These are phyloP conservation scores for Euphorbia pulcherrima DNA, from an alignment of 345 rosid genomes.

Conservation along the genomic window DNA sequence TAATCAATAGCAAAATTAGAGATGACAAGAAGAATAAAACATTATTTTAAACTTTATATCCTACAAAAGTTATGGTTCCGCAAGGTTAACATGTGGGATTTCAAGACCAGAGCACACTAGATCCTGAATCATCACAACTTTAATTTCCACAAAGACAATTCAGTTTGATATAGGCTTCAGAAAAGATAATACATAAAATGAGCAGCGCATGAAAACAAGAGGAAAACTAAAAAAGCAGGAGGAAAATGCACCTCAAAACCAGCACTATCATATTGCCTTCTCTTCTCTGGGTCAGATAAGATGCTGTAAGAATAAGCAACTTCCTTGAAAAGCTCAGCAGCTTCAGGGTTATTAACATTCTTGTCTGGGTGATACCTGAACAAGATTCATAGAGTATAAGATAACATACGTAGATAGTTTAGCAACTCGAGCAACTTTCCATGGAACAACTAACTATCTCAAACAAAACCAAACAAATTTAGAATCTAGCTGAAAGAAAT, in stretches of 20 bases:
- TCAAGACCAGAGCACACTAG: neutral
- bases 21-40: neutral
- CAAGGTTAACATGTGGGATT: neutral
- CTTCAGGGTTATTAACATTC: slow-evolving; percentile 91
- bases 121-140: neutral
- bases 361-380: slow-evolving; percentile 97
- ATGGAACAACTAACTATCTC: neutral
- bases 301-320: slow-evolving; percentile 97
- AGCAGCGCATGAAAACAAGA: neutral
- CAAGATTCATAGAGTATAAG: slow-evolving; percentile 8
- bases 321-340: slow-evolving; percentile 91
- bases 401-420: neutral
- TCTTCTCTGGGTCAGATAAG: slow-evolving; percentile 95
- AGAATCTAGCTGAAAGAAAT: neutral
- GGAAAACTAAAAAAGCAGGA: neutral
- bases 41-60: neutral
- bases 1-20: neutral
- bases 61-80: neutral
- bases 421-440: slow-evolving; percentile 3
- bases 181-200: neutral
- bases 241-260: slow-evolving; percentile 77
- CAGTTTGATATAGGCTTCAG: neutral
- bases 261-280: slow-evolving; percentile 90
- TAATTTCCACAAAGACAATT: neutral
- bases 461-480: neutral